Base-by-base conservation (phyloP, 805 yeast species). In the Barnettozyma californica region DNA sequence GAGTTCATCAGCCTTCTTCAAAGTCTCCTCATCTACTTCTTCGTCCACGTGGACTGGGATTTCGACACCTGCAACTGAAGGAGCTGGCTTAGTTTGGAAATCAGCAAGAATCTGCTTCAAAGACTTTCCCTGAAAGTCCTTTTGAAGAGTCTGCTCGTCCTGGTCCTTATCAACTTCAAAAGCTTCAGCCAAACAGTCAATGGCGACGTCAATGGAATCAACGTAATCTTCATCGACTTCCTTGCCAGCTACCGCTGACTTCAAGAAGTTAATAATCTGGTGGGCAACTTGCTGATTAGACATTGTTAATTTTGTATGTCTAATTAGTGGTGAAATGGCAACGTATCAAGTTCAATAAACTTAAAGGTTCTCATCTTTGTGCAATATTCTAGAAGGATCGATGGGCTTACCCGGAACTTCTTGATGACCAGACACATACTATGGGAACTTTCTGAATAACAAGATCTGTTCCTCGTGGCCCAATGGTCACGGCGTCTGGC, bases 191-290 rank as follows among this genome's bases (percentile, higher is more conserved):
- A 94, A 80, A 71, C 97, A 89, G 62, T 89, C 96, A 56, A 90
- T 77, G 52, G 98, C 98, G 45, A 92, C 95, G 56, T 90, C 97
- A 57, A 92, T 74, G 9, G 97, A 88, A 58, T 94, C 98, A 48
- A 76, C 75, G 63, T 83, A 87, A 54, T 92, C 98, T 53, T 82
- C 86, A 34, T 84, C 68, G 41, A 91, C 78, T 39, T 77, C 77
- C 39, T 87, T 86, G 53, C 76, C 75, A 41, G 75, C 63, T 18
- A 85, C 77, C 10, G 87, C 68, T 16, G 70, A 59, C 58, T 78
- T 75, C 57, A 94, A 75, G 65, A 83, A 92, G 52, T 81, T 78
- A 41, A 89, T 82, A 55, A 92, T 83, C 45, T 88, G 80, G 44
- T 81, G 71, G 2, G 95, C 92, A 44, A 81, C 70, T 50, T 83